phyloP scores from a whole-genome alignment of 306 rosid species.

The Medicago ruthenica region DNA sequence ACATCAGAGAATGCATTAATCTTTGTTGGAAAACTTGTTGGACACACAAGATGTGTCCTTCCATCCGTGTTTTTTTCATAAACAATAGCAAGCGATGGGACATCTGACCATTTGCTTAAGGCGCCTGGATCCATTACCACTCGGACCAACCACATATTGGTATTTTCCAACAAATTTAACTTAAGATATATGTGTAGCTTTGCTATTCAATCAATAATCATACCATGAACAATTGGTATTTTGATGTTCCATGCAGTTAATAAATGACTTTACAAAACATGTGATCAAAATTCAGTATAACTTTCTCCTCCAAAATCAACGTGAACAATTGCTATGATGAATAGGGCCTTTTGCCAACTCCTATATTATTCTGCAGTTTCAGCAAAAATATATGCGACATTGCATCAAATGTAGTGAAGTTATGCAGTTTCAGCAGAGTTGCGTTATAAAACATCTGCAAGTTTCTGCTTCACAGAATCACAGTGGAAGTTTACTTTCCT shows the following conservation, averaged over 20 bases:
- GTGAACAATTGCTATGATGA: slow-evolving; percentile 39
- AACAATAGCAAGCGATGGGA: no score
- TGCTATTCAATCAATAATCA: slow-evolving; percentile 25
- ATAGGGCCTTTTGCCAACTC: slow-evolving; percentile 29
- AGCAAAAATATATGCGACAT: slow-evolving; percentile 33
- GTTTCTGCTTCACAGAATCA: slow-evolving; percentile 38
- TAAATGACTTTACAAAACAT: slow-evolving; percentile 38
- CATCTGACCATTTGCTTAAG: no score
- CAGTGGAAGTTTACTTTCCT: slow-evolving; percentile 53
- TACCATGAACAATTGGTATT: slow-evolving; percentile 30
- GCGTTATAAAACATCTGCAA: slow-evolving; percentile 43
- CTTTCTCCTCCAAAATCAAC: slow-evolving; percentile 44
- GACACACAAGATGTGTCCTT: no score
- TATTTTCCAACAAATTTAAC: no score
- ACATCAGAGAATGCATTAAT: no score
- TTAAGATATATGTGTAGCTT: no score
- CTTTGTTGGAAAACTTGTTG: no score
- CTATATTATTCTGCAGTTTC: slow-evolving; percentile 38
- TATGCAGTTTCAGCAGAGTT: slow-evolving; percentile 35
- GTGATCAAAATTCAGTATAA: slow-evolving; percentile 49
- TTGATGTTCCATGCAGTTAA: slow-evolving; percentile 37
- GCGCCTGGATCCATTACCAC: no score
- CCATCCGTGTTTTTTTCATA: no score
- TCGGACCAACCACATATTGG: no score
- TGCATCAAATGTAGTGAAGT: slow-evolving; percentile 29